A percentile compares a stretch with the other conserved stretches of the same genome.
Conservation (phyloP, 768 basidiomycete species). For the Porpolomopsis calyptriformis region DNA sequence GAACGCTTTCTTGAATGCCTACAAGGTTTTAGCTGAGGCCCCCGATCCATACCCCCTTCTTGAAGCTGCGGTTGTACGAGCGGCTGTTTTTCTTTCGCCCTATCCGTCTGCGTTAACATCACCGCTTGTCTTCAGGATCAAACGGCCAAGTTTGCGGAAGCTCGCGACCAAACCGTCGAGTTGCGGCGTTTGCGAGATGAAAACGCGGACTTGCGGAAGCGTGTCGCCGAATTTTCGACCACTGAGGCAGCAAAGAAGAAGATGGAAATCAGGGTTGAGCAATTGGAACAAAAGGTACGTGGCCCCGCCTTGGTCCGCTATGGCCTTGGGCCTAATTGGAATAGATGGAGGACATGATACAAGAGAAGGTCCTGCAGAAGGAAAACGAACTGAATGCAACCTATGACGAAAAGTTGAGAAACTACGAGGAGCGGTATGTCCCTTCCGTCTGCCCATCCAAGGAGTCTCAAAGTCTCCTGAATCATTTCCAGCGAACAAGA, state of each 20-base stretch:
- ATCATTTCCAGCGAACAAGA: constrained; percentile 67
- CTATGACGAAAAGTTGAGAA: constrained; percentile 90
- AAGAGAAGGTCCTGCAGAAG: constrained; percentile 82
- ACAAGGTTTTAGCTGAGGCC: constrained; percentile 93
- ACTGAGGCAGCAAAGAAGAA: constrained; percentile 69
- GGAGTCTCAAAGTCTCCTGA: neutral
- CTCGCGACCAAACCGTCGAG: constrained; percentile 64
- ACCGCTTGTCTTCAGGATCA: constrained; percentile 55
- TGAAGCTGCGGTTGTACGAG: constrained; percentile 78
- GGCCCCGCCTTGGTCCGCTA: neutral
- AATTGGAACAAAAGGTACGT: constrained; percentile 72
- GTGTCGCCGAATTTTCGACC: constrained; percentile 49
- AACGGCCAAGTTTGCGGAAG: constrained; percentile 81
- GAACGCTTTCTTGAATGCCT: constrained; percentile 92
- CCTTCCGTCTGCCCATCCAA: neutral
- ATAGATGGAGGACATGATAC: constrained; percentile 91
- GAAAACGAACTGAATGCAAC: constrained; percentile 95
- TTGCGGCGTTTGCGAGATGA: constrained; percentile 67
- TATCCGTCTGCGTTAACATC: neutral
- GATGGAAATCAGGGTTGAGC: constrained; percentile 60
- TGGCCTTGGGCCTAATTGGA: neutral
- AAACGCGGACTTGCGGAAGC: constrained; percentile 68
- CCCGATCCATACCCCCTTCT: constrained; percentile 96
- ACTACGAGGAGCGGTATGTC: constrained; percentile 87
- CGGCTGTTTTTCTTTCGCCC: constrained; percentile 1